Base-by-base conservation (phyloP, 2,329 filamentous ascomycete species). In the Tolypocladium ovalisporum region DNA sequence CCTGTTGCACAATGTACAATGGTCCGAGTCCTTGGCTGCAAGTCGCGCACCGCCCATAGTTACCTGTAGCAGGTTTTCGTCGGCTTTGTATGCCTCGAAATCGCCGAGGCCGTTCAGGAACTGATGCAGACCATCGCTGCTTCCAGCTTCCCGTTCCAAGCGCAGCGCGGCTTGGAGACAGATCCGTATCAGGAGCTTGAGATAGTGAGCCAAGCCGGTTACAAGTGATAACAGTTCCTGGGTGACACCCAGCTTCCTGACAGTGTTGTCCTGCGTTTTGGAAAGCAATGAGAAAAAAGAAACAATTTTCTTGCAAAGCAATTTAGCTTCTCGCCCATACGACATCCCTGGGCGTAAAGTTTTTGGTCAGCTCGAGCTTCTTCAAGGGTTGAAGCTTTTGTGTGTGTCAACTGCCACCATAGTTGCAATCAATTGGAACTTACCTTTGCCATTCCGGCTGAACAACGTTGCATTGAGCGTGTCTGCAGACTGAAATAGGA, bases 261-360 rank as follows among this genome's bases (percentile, higher is more conserved):
- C 85, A n/a, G 88, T 89, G 10, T 86, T 90, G 67, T 97, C 92
- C 69, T 97, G 93, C 1, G 92, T 94, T 71, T 96, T 96, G 7
- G 93, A 96, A 10, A 99, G 79, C 22, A 99, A 78, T 15, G 91
- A 91, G 71, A 99, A 99, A 77, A 99, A 99, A 32, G 93, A 90
- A 7, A 99, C 94, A 56, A 99, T 96, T 73, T 99, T 99, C 74
- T 99, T 99, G 79, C 94, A 99, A n/a, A 99, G 83, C 54, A 99
- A 80, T 73, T 99, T 99, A n/a, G 94, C 89, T 76, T 99, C 94
- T 66, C 94, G 86, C 22, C 89, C 88, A 69, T 97, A 99, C 12
- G 91, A 90, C 60, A 99, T 80, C 61, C 89, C 91, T 89, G 24
- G 7, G 44, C 4, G 47, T n/a, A 29, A 36, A 36, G 22, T 39